Evolutionary conservation across 2,329 filamentous ascomycete species (phyloP).

Genomic region (Seiridium cupressi): DNA sequence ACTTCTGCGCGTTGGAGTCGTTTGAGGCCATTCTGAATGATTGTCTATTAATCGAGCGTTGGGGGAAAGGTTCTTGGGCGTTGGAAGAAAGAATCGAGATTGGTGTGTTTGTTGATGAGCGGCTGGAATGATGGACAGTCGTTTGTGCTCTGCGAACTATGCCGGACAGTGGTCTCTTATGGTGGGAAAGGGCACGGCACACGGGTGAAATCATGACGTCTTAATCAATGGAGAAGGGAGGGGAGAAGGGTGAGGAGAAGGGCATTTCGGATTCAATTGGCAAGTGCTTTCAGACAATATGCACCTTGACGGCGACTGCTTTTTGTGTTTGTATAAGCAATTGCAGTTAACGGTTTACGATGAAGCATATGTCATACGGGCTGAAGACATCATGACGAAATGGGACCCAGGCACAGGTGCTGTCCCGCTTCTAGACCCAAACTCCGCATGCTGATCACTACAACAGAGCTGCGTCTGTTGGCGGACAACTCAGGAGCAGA

Average conservation of each 20-base stretch:
- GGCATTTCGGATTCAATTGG: neutral
- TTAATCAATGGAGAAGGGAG: neutral
- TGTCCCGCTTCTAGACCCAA: neutral
- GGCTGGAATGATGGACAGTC: no score
- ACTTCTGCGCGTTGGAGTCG: constrained; percentile 18
- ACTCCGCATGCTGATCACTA: neutral
- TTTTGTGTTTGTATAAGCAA: neutral
- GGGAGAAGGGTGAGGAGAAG: neutral
- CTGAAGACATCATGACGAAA: neutral
- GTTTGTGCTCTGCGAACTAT: neutral
- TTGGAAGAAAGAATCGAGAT: neutral
- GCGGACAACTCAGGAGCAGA: neutral
- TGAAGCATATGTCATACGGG: neutral
- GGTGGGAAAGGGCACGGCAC: neutral
- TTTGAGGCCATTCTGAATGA: constrained; percentile 23
- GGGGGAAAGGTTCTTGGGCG: neutral
- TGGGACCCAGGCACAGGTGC: neutral
- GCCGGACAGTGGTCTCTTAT: neutral
- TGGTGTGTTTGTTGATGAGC: no score
- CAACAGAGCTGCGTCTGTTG: neutral
- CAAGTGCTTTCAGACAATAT: neutral
- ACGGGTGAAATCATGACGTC: constrained; percentile 4
- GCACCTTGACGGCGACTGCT: neutral
- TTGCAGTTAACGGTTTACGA: neutral
- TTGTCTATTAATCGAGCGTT: constrained; percentile 3